Evolutionary conservation across 495 filamentous ascomycete species (phyloP).

Genomic region (Penicillium tannophilum): DNA sequence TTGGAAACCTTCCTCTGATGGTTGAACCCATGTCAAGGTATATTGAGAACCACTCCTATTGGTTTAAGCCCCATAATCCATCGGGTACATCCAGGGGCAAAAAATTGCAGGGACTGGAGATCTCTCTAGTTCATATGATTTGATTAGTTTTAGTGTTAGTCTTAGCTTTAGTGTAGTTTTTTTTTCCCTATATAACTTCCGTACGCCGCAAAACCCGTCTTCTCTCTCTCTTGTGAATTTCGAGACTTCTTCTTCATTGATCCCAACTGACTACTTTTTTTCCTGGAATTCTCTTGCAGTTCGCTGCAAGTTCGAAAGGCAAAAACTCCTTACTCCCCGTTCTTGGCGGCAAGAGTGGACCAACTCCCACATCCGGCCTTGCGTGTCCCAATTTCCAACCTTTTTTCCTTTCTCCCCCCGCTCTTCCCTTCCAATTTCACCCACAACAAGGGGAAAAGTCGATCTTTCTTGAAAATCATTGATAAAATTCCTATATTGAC

Average conservation of each 20-base stretch:
- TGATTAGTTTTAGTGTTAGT: constrained; percentile 1
- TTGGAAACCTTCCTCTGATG: no score
- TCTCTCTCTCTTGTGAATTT: not conserved
- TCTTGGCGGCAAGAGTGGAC: constrained; percentile 29
- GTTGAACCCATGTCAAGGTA: no score
- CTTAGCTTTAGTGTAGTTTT: not conserved
- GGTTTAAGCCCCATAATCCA: constrained; percentile 5
- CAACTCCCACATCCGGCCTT: constrained; percentile 16
- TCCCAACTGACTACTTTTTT: no score
- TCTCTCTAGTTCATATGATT: constrained; percentile 1
- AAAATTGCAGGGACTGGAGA: constrained; percentile 1
- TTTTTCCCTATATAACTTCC: not conserved
- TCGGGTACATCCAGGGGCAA: constrained; percentile 3
- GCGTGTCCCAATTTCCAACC: constrained; percentile 15
- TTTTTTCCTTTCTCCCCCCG: constrained; percentile 16
- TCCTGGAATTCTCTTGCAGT: no score
- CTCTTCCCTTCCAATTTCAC: constrained; percentile 16
- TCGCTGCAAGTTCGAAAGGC: no score
- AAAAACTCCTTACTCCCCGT: constrained; percentile 22
- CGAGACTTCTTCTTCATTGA: not conserved
- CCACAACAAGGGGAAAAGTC: constrained; percentile 3
- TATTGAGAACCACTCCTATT: not conserved
- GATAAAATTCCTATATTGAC: not conserved
- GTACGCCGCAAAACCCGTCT: not conserved
- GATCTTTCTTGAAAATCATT: not conserved